A percentile compares a stretch with the other conserved stretches of the same genome.
Evolutionary conservation across 768 basidiomycete genomes (phyloP).

Genomic region (Tephrocybe sp.): DNA sequence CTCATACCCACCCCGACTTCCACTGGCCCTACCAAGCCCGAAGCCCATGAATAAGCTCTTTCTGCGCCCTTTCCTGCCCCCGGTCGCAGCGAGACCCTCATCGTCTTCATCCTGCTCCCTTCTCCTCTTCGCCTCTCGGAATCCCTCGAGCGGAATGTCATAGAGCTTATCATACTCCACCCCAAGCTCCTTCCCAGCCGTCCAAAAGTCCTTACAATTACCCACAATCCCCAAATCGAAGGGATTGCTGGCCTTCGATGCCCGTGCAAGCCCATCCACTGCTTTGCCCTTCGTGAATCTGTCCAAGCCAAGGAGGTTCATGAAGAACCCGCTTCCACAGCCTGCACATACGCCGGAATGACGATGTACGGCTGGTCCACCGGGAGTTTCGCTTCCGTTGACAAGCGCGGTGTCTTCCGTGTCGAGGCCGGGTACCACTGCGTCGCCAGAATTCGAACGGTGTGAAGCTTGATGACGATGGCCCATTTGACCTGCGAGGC

Average conservation of each 20-base stretch:
- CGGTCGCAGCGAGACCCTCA: conserved; percentile 26
- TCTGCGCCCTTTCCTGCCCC: conserved; percentile 31
- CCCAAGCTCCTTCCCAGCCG: conserved; percentile 75
- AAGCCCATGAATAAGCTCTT: conserved; percentile 58
- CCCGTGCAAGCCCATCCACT: conserved; percentile 78
- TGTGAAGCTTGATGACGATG: conserved; percentile 51
- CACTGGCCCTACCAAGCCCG: conserved; percentile 45
- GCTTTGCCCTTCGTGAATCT: conserved; percentile 91
- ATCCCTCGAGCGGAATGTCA: conserved; percentile 86
- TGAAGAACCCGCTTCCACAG: conserved; percentile 65
- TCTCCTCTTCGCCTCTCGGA: conserved; percentile 66
- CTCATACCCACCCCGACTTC: conserved; percentile 59
- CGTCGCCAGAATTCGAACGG: conserved; percentile 13
- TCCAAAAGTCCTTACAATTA: conserved; percentile 96
- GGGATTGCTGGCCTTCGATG: conserved; percentile 79
- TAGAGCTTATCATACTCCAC: conserved; percentile 90
- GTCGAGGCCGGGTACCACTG: conserved; percentile 42
- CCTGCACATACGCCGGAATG: conserved; percentile 44
- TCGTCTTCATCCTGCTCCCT: conserved; percentile 61
- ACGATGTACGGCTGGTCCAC: conserved; percentile 35
- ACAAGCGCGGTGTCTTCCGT: conserved; percentile 45
- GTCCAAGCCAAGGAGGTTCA: conserved; percentile 91
- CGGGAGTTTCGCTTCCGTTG: conserved; percentile 21
- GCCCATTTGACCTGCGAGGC: conserved; percentile 72
- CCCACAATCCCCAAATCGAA: conserved; percentile 79